Conservation (phyloP, 805 yeast genomes). For the Debaryomyces hansenii region DNA sequence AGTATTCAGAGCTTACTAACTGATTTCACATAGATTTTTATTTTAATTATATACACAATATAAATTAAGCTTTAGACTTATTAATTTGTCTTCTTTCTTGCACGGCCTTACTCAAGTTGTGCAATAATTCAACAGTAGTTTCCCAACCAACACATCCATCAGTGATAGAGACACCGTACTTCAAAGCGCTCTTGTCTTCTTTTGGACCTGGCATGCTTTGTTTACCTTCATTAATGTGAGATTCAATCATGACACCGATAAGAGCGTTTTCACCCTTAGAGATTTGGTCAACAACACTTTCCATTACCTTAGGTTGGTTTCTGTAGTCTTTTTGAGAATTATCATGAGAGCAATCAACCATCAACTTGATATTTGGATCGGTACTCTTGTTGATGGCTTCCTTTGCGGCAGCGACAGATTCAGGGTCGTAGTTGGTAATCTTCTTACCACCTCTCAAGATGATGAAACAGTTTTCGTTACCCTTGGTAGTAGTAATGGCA, state of each 20-base stretch:
- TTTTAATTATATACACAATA: neutral
- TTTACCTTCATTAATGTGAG: conserved; percentile 87
- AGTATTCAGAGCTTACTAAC: conserved; percentile 7
- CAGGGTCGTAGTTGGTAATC: conserved; percentile 89
- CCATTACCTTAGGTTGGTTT: conserved; percentile 93
- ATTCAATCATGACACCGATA: conserved; percentile 95
- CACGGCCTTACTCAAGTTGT: conserved; percentile 79
- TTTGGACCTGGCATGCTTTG: conserved; percentile 68
- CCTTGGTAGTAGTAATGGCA: conserved; percentile 94
- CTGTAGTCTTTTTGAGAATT: conserved; percentile 91
- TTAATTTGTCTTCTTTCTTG: conserved; percentile 64
- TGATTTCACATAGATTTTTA: conserved; percentile 7
- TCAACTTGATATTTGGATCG: conserved; percentile 56
- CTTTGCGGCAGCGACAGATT: conserved; percentile 74
- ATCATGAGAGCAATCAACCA: conserved; percentile 99
- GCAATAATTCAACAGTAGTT: conserved; percentile 78
- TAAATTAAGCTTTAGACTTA: conserved; percentile 5
- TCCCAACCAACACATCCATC: conserved; percentile 97
- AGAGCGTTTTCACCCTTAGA: conserved; percentile 75
- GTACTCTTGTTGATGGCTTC: conserved; percentile 50
- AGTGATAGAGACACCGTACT: conserved; percentile 95
- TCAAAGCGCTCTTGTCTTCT: conserved; percentile 56
- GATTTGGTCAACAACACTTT: conserved; percentile 78
- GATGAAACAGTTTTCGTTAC: conserved; percentile 91
- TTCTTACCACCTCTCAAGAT: conserved; percentile 94